These are phyloP conservation scores for Aspergillus flavus DNA, from an alignment of 2,329 filamentous ascomycete genomes.

Conservation along the genomic window DNA sequence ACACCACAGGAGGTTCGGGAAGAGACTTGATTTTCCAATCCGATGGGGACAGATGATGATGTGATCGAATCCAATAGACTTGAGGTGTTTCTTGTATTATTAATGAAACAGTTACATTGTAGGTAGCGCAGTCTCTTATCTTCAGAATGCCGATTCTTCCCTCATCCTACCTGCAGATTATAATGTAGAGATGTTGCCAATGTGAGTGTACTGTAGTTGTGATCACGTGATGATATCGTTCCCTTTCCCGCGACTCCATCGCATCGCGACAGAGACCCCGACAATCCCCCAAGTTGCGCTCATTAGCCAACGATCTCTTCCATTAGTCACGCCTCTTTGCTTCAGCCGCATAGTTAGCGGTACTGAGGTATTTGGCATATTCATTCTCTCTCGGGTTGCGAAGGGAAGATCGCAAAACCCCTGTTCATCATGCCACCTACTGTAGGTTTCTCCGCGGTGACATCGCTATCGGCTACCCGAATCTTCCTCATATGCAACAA, in stretches of 20 bases:
- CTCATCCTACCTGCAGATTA: neutral
- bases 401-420: constrained; percentile 11
- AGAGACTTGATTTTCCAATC: constrained; percentile 6
- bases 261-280: constrained; percentile 13
- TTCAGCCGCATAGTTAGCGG: neutral
- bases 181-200: neutral
- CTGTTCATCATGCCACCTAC: constrained; percentile 37
- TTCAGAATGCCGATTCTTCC: constrained; percentile 11
- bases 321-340: neutral
- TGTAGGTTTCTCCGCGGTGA: constrained; percentile 29
- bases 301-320: neutral
- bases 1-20: neutral
- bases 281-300: constrained; percentile 7
- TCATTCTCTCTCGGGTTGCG: constrained; percentile 9
- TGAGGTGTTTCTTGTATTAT: constrained; percentile 24
- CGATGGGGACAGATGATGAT: constrained; percentile 7
- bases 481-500: neutral
- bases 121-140: constrained; percentile 15
- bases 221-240: constrained; percentile 18
- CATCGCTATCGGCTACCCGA: neutral
- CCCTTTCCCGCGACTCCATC: constrained; percentile 12
- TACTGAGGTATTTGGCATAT: neutral
- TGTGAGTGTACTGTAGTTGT: neutral
- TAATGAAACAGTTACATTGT: constrained; percentile 19
- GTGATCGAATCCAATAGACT: constrained; percentile 12